Evolutionary conservation across 2,329 filamentous ascomycete genomes (phyloP), one percentile per base, ranked within the genome.

Genomic region (Pseudopyricularia javanii): DNA sequence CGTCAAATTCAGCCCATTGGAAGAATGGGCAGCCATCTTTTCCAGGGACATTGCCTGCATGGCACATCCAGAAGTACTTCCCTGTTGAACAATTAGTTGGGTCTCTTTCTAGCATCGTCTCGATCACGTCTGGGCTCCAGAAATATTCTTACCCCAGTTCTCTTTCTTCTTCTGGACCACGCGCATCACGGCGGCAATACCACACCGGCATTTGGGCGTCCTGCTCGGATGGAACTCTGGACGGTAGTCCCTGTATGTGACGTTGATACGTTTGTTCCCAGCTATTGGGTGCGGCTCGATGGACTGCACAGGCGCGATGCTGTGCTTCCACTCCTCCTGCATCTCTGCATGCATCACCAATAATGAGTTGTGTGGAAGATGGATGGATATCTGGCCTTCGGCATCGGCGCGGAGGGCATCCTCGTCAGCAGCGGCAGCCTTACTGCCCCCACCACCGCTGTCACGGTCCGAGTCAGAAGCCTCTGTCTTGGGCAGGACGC

Each of bases 301-400:
- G 4, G 83, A 80, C 49, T 76, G 74, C 0, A 86, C 83, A 0
- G 90, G 86, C 0, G 82, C 75, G 45, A 98, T 86, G 58, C 80
- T 79, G 66, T 98, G 93, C 66, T 96, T 97, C 90, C 90, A 97
- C 63, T 87, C 85, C 63, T 97, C 91, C 63, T 97, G 91, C 88
- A 95, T 97, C 64, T 95, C 89, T 1, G 91, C 91, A 62, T 97
- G 91, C 93, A 98, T 97, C 9, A 97, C 75, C 0, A 98, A 75
- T 0, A 97, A 76, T 0, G 88, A 94, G 66, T 97, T 97, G 67
- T 97, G 93, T 0, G 91, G 91, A 0, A 97, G 80, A 60, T 96
- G 89, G 45, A 97, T 93, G 1, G 89, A 83, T 54, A 97, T 91
- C 64, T 95, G 91, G 4, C 91, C 91, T 61, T 87, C 81, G 0